A percentile compares a stretch with the other conserved stretches of the same genome.
These are phyloP conservation scores for Gynochthodes officinalis DNA, from an alignment of 257 asterid species.

Conservation along the genomic window DNA sequence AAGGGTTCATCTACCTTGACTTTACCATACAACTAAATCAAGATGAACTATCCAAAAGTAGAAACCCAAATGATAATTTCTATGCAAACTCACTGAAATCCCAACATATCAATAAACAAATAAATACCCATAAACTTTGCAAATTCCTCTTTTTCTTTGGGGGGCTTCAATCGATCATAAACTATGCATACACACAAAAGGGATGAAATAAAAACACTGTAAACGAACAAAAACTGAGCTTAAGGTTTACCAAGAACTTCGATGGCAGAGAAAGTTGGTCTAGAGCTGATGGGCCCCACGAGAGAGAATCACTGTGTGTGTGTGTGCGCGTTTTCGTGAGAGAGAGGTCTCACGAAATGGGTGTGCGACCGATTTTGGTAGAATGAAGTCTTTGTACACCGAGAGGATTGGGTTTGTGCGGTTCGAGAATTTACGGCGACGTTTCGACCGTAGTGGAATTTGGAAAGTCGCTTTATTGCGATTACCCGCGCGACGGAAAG, in stretches of 20 bases:
- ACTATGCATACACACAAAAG: background rate
- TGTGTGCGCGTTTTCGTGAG: background rate
- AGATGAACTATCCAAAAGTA: background rate
- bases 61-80: background rate
- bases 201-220: background rate
- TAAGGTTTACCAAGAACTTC: background rate
- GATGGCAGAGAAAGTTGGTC: background rate
- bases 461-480: background rate
- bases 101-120: too few relatives aligned
- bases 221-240: background rate
- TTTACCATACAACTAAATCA: background rate
- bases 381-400: background rate
- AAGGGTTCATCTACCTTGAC: background rate
- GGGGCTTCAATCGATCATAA: background rate
- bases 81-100: background rate
- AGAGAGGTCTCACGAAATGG: background rate
- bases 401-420: constrained; percentile 20
- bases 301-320: background rate
- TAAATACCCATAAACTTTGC: background rate
- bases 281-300: background rate
- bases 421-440: constrained; percentile 8
- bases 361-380: background rate
- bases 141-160: too few relatives aligned
- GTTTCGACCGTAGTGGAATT: constrained; percentile 3
- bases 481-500: background rate